These are phyloP conservation scores for Trichosporon ovoides DNA, from an alignment of 1,284 basidiomycete species.

Conservation along the genomic window DNA sequence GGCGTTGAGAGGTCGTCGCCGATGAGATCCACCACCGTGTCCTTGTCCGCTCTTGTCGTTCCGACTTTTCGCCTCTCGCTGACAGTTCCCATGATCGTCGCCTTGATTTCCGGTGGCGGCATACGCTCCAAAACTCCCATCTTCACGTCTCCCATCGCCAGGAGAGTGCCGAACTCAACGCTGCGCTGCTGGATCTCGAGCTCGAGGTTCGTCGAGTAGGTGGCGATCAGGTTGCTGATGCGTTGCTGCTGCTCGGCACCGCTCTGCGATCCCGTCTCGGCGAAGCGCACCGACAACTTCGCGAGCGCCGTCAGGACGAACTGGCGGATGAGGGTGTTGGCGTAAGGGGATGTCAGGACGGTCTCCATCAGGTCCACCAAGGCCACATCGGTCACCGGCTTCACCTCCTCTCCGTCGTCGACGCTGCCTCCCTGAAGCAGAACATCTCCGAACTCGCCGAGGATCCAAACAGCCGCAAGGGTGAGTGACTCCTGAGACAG, in stretches of 20 bases:
- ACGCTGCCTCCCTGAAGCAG: conserved; percentile 82
- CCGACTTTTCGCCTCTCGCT: conserved; percentile 90
- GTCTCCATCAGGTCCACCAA: conserved; percentile 81
- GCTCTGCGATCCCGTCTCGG: conserved; percentile 50
- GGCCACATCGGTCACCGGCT: conserved; percentile 68
- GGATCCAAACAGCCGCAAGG: conserved; percentile 87
- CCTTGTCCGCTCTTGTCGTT: conserved; percentile 70
- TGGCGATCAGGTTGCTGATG: conserved; percentile 66
- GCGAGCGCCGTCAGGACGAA: conserved; percentile 85
- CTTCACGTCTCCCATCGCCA: conserved; percentile 64
- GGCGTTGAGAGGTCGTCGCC: conserved; percentile 62
- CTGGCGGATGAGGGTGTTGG: conserved; percentile 84
- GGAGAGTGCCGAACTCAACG: conserved; percentile 86
- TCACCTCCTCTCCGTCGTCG: conserved; percentile 70
- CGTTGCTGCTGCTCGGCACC: conserved; percentile 69
- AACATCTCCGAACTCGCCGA: conserved; percentile 94
- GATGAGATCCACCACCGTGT: conserved; percentile 66
- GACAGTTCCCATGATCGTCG: conserved; percentile 85
- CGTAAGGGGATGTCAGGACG: conserved; percentile 88
- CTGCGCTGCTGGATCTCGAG: conserved; percentile 93
- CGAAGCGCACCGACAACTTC: conserved; percentile 75
- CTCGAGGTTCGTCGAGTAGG: conserved; percentile 78
- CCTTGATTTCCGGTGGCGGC: conserved; percentile 94
- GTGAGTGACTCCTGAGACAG: conserved; percentile 96
- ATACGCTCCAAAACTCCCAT: conserved; percentile 94